Conservation (phyloP, 345 rosid species). For the Pistacia vera region DNA sequence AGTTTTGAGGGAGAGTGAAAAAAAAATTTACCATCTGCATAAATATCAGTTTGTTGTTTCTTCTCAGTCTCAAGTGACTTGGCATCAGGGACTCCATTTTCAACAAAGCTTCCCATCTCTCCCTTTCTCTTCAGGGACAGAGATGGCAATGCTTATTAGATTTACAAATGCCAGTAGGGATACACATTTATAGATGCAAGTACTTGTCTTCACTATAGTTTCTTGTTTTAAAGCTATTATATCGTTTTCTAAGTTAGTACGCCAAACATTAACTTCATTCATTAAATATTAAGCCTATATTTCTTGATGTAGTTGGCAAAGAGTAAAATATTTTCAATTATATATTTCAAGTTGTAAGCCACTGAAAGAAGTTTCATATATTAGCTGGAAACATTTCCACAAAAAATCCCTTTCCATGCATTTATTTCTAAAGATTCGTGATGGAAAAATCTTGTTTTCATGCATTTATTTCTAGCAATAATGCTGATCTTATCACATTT, state of each 20-base stretch:
- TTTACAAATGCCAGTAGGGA: neutral
- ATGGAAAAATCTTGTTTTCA: neutral
- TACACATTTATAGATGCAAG: neutral
- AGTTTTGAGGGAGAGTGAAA: neutral
- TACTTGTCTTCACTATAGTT: neutral
- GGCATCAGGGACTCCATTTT: neutral
- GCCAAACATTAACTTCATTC: neutral
- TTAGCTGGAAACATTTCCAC: neutral
- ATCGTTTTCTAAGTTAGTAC: neutral
- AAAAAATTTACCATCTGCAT: neutral
- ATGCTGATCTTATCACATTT: neutral
- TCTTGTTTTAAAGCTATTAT: neutral
- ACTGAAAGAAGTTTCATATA: neutral
- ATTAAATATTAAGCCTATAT: neutral
- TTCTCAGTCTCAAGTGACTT: neutral
- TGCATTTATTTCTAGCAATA: neutral
- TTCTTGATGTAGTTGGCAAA: neutral
- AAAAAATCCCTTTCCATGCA: neutral
- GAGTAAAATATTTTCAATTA: neutral
- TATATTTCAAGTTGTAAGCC: neutral
- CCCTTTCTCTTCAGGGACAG: neutral
- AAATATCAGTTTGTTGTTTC: neutral
- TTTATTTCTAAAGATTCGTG: neutral
- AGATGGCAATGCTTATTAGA: neutral
- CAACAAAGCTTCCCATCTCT: conserved; percentile 12